These are phyloP conservation scores for Amanita exitialis DNA, from an alignment of 768 basidiomycete genomes.

Conservation along the genomic window DNA sequence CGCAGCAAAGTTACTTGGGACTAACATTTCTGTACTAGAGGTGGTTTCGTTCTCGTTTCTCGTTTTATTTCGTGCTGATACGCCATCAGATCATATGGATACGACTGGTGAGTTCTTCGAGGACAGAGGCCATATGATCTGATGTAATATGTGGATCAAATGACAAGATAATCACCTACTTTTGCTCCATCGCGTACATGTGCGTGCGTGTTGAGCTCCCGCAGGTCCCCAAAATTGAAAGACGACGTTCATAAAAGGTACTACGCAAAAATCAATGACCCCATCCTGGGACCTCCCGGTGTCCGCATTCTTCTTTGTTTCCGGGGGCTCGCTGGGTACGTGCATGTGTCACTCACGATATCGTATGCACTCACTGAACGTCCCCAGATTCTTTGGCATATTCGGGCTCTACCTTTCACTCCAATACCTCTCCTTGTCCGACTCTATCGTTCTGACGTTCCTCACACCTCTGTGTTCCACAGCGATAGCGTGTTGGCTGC, in stretches of 20 bases:
- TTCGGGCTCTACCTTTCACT: conserved; percentile 62
- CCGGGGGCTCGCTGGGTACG: conserved; percentile 56
- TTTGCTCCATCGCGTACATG: conserved; percentile 4
- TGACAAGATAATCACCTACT: conserved; percentile 1
- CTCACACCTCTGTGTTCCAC: conserved; percentile 58
- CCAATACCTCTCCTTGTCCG: conserved; percentile 67
- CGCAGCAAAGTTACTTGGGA: conserved; percentile 1
- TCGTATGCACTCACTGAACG: conserved; percentile 11
- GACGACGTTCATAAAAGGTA: conserved; percentile 17
- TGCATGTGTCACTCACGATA: not conserved
- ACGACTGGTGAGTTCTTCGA: not conserved
- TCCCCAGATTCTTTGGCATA: conserved; percentile 59
- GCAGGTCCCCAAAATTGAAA: not conserved
- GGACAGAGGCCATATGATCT: not conserved
- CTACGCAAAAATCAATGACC: conserved; percentile 36
- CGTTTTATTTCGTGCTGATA: not conserved
- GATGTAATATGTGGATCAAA: not conserved
- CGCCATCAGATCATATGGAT: not conserved
- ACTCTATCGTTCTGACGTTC: conserved; percentile 71
- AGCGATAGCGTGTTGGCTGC: conserved; percentile 47
- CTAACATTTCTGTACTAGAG: not conserved
- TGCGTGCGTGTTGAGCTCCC: conserved; percentile 11
- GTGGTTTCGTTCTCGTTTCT: not conserved
- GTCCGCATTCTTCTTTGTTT: conserved; percentile 46
- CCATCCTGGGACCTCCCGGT: conserved; percentile 58